Evolutionary conservation across 2,329 filamentous ascomycete genomes (phyloP).

Genomic region (Pezicula rhizophila): DNA sequence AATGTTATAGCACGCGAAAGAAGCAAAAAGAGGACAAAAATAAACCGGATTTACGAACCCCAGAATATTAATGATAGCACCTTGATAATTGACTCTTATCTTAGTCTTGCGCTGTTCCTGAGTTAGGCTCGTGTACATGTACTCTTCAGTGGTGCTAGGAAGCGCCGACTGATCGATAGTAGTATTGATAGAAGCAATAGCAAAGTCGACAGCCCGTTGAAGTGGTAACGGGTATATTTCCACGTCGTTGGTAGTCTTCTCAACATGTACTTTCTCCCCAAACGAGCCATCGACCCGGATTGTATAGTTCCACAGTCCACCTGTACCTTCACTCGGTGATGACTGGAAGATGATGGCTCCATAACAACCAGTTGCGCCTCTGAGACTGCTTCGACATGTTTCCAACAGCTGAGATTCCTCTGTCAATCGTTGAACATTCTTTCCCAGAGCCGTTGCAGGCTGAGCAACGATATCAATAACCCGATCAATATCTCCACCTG

Average conservation of each 20-base stretch:
- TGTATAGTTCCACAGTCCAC: conserved; percentile 78
- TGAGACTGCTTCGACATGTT: conserved; percentile 56
- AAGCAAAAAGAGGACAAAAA: too few species aligned
- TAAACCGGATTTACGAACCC: conserved; percentile 28
- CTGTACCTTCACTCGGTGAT: conserved; percentile 64
- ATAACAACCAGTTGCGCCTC: conserved; percentile 66
- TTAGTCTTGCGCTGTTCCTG: conserved; percentile 57
- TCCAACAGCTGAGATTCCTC: conserved; percentile 52
- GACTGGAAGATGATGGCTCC: conserved; percentile 69
- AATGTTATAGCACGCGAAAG: too few species aligned
- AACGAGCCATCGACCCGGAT: conserved; percentile 70
- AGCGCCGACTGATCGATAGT: conserved; percentile 33
- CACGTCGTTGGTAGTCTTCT: conserved; percentile 62
- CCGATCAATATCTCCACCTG: conserved; percentile 63
- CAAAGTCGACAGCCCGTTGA: conserved; percentile 69
- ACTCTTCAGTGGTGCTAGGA: conserved; percentile 52
- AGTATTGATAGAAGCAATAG: conserved; percentile 55
- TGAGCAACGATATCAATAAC: conserved; percentile 60
- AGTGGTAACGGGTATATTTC: conserved; percentile 75
- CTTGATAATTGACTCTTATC: conserved; percentile 67
- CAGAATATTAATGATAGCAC: conserved; percentile 67
- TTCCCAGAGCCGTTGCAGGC: conserved; percentile 50
- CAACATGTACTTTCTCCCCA: conserved; percentile 57
- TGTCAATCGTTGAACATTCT: conserved; percentile 47
- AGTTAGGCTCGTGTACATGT: conserved; percentile 69